phyloP scores from a whole-genome alignment of 73 alveolate species.

The Paraurostyla sp. region DNA sequence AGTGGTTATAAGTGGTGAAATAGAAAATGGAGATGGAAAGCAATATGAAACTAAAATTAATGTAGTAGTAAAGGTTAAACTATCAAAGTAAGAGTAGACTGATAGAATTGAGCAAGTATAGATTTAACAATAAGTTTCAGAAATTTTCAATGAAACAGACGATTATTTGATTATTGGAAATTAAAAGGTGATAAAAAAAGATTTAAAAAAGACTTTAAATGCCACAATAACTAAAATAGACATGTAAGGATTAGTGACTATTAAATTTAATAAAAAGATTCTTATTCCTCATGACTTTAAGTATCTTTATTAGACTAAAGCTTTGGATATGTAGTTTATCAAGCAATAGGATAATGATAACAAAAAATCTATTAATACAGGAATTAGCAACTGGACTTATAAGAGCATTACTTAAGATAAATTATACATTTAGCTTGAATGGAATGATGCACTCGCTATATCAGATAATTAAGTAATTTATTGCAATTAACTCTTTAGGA shows the following conservation, averaged over 20 bases:
- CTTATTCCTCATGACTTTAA: not conserved
- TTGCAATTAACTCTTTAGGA: not conserved
- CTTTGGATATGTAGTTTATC: not conserved
- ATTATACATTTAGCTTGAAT: not conserved
- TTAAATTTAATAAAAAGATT: not conserved
- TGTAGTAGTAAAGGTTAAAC: not conserved
- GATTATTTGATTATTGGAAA: not conserved
- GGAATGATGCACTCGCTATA: not conserved
- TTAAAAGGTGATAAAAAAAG: not conserved
- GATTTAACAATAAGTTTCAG: not conserved
- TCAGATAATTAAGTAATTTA: not conserved
- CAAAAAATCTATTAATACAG: not conserved
- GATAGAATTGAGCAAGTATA: not conserved
- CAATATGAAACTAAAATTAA: not conserved
- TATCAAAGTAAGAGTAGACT: not conserved
- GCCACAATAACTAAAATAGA: not conserved
- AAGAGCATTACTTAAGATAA: not conserved
- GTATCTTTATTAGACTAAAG: not conserved
- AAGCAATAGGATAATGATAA: not conserved
- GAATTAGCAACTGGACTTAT: slow-evolving; percentile 1
- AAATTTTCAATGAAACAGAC: not conserved
- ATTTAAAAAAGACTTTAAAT: not conserved
- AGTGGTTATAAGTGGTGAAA: not conserved
- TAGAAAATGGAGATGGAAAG: not conserved
- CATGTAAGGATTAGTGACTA: not conserved